Base-by-base conservation (phyloP, 306 rosid genomes). In the Rubus parviflorus region DNA sequence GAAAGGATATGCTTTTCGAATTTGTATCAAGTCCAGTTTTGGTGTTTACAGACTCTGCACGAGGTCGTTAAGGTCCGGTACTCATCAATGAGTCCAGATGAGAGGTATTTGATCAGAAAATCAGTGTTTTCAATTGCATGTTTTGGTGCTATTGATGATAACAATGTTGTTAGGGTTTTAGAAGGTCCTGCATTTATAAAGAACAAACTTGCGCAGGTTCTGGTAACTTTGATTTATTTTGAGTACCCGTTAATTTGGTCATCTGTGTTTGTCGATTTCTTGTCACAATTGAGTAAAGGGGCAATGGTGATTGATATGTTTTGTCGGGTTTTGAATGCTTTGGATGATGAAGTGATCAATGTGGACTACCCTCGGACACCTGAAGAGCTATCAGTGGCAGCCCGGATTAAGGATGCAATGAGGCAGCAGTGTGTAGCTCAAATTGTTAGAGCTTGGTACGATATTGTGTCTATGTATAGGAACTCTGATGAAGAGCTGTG, bases 41-140 rank as follows among this genome's bases (percentile, higher is more conserved):
- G 99, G 99, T 88, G 92, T 78, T 83, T 95, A 41, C 97, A 95
- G 86, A 86, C 99, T 3, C 88, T 95, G 8, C 96, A 90, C 1
- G 99, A 92, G 57, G 86, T 85, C 52, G 87, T 95, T 73, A 88
- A 84, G 73, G 77, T 80, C 22, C 84, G 97, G n/a, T 92, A 95
- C 85, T 82, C 90, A 14, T 82, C 90, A 78, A 84, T 88, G 85
- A 77, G 89, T 71, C 85, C 64, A 4, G 92, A 93, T 1, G 97
- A 92, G 89, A 92, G 80, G 89, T 87, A 84, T 76, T 70, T 89
- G 85, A 91, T 95, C 77, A 81, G 93, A 38, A 85, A 84, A 53
- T 88, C 97, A 8, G 89, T 92, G 75, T 90, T 95, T 86, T 88
- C 97, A 7, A 78, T 92, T 5, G 96, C 83, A 46, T 95, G 97